Evolutionary conservation across 2,329 filamentous ascomycete genomes (phyloP).

Genomic region (Penicillium sp.): DNA sequence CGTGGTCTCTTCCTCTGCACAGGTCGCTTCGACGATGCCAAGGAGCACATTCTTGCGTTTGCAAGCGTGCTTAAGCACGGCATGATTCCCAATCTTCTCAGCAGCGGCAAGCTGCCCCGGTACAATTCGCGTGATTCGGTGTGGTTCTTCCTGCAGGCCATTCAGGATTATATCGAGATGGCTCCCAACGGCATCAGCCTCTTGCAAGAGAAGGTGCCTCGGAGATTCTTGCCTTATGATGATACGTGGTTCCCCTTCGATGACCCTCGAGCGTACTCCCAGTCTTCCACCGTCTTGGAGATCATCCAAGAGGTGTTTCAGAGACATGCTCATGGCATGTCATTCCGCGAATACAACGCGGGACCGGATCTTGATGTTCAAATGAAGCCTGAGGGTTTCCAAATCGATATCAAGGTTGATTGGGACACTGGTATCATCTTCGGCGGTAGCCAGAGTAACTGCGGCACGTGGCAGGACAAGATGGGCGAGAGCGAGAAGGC

Average conservation of each 20-base stretch:
- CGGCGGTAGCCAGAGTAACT: conserved; percentile 91
- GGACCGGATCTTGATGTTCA: conserved; percentile 85
- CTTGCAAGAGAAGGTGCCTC: conserved; percentile 74
- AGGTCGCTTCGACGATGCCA: conserved; percentile 83
- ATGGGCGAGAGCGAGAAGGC: conserved; percentile 98
- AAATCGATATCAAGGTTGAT: conserved; percentile 87
- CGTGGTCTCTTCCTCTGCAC: conserved; percentile 91
- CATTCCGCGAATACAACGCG: conserved; percentile 92
- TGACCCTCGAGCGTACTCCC: conserved; percentile 83
- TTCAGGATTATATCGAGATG: conserved; percentile 87
- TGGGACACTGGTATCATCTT: conserved; percentile 91
- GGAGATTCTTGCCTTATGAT: conserved; percentile 91
- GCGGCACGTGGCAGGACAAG: conserved; percentile 99
- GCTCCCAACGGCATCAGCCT: conserved; percentile 76
- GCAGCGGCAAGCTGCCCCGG: conserved; percentile 79
- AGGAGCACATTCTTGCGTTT: conserved; percentile 92
- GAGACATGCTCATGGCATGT: conserved; percentile 85
- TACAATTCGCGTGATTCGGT: conserved; percentile 97
- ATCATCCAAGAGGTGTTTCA: conserved; percentile 93
- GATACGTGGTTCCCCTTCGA: conserved; percentile 89
- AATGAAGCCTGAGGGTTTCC: conserved; percentile 90
- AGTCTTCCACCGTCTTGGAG: conserved; percentile 80
- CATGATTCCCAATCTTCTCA: conserved; percentile 94
- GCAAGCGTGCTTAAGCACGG: conserved; percentile 96
- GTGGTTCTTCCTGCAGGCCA: conserved; percentile 96